Base-by-base conservation (phyloP, 192 early-diverging fungal genomes). In the Rhizoclosmatium globosum region DNA sequence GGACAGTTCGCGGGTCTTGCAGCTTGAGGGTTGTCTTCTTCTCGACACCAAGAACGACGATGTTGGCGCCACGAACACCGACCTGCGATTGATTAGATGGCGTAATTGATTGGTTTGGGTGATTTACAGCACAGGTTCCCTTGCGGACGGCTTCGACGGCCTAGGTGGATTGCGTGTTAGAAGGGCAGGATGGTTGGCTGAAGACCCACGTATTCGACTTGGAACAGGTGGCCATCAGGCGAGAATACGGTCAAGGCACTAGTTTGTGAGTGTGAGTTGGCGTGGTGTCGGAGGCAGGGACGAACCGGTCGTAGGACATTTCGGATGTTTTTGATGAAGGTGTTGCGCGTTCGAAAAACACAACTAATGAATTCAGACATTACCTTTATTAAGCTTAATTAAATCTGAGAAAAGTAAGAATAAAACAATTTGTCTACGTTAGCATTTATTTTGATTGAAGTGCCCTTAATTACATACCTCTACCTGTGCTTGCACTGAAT, bases 171-270 rank as follows among this genome's bases (percentile, higher is more conserved):
- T 31, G 31, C 15, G 47, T 50, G 45, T 6, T 50, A 59, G 31
- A 68, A 4, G 50, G 50, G 6, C 9, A 53, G 50, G 50, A 17
- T 7, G 50, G 6, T 17, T 17, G 17, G 50, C 50, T n/a, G 4
- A 23, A 66, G 2, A 64, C 47, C 9, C 64, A 89, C 90, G 82
- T 99, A 99, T 85, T 99, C 97, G 81, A 99, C 98, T 92, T 99
- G 98, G 87, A 99, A 99, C 74, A 99, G 85, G 82, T 97, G 97
- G 41, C 98, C 98, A 82, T 99, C 98, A 47, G 98, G 98, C 48
- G 97, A 98, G 82, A 99, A 99, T 77, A 98, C 95, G 64, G 97
- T 99, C 69, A 99, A 90, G 45, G 97, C 97, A 64, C 83, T 80
- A 46, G 2, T 11, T 38, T 9, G 17, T 57, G 13, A 74, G 44